Evolutionary conservation across 495 filamentous ascomycete genomes (phyloP).

Genomic region (Lasiosphaeris hirsuta): DNA sequence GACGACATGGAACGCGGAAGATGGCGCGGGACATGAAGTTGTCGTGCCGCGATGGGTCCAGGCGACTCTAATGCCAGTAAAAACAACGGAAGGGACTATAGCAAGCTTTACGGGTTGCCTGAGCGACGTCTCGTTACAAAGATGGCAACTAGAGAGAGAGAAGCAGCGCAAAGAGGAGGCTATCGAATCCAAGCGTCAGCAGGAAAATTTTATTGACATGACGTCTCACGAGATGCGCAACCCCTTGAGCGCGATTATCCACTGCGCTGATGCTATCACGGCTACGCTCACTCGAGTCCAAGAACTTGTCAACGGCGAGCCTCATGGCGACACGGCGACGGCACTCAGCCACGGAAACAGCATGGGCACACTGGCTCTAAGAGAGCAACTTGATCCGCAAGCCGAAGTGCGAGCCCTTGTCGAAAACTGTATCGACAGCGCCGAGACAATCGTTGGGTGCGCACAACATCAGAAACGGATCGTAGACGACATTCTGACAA

Average conservation of each 20-base stretch:
- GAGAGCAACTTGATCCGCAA: constrained; percentile 5
- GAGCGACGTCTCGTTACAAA: constrained; percentile 38
- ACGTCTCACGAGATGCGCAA: constrained; percentile 77
- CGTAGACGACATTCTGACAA: constrained; percentile 73
- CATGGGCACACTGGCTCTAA: no score
- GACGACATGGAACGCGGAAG: constrained; percentile 30
- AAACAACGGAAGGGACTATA: constrained; percentile 27
- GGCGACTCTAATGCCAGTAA: constrained; percentile 37
- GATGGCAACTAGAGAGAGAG: constrained; percentile 37
- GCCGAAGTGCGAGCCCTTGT: constrained; percentile 38
- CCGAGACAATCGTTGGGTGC: constrained; percentile 72
- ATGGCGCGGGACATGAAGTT: constrained; percentile 28
- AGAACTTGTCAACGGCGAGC: constrained; percentile 21
- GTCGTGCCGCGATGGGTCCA: constrained; percentile 31
- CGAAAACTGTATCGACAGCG: constrained; percentile 58
- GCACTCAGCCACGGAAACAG: neutral
- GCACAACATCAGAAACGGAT: constrained; percentile 77
- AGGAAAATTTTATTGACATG: constrained; percentile 76
- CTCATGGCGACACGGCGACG: neutral
- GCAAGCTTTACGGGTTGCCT: constrained; percentile 37
- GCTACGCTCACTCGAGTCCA: constrained; percentile 30
- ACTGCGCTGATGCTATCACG: constrained; percentile 59
- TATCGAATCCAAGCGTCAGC: constrained; percentile 43
- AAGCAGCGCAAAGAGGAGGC: constrained; percentile 42
- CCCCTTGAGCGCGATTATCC: constrained; percentile 67